Base-by-base conservation (phyloP, 225 moss, liverwort and hornwort species). In the Anthoceros angustus region DNA sequence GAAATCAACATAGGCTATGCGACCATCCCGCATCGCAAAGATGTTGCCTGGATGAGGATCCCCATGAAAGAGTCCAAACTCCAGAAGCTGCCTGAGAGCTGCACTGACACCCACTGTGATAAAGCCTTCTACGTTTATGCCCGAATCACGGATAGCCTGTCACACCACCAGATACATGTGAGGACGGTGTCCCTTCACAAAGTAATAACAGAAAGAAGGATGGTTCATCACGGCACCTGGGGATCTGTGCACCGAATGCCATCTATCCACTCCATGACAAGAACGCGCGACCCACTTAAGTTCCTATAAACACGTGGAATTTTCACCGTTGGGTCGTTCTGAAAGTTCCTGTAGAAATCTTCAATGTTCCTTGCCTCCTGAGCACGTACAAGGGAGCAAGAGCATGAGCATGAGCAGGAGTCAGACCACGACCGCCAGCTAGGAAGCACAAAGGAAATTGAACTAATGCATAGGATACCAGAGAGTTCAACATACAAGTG, bases 251-350 rank as follows among this genome's bases (percentile, higher is more conserved):
- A 98, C 50, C 92, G 89, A 68, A 98, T 76, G 42, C 98, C 98
- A 78, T 98, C 98, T 62, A 98, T 98, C 98, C 98, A 98, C 72
- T 98, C 98, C 98, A 98, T 98, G 43, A 92, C 82, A 64, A 98
- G 81, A 40, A 92, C 92, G 67, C 77, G 84, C 62, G 69, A 73
- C 21, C 98, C 92, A 72, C 83, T 84, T 9, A 98, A 70, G 12
- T 86, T 74, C 69, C 76, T 92, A 61, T 84, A 84, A 10, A 82
- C 92, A 42, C 74, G 76, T 43, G 98, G 98, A 49, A 98, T 98
- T 73, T 98, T 98, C 4, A 98, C 92, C 32, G 92, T 89, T 68
- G 82, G 85, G 70, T 92, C 92, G 43, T 73, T 42, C 77, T 84
- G 81, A 40, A 98, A 98, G 71, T 98, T 98, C 63, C 72, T 6